Conservation (phyloP, 805 yeast genomes). For the Ogataea henricii region DNA sequence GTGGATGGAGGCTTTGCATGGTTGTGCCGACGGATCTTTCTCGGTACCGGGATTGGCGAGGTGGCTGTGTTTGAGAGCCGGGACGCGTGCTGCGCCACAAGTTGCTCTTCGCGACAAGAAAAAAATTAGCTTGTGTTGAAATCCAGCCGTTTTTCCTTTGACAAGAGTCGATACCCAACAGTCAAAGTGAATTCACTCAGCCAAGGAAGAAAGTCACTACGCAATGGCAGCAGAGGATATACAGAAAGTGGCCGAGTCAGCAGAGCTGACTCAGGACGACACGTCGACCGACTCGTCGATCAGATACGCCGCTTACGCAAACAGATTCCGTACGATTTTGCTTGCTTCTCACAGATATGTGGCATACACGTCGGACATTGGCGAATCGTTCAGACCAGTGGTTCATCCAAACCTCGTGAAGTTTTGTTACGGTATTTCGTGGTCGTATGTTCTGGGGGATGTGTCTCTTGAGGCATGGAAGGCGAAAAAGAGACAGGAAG, state of each 20-base stretch:
- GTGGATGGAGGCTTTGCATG: not conserved
- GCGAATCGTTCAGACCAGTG: conserved; percentile 83
- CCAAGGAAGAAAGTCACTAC: not conserved
- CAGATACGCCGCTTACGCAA: conserved; percentile 84
- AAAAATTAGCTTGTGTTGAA: not conserved
- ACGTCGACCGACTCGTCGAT: conserved; percentile 35
- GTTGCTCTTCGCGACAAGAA: not conserved
- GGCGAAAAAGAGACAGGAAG: conserved; percentile 64
- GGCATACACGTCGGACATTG: conserved; percentile 85
- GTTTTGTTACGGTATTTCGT: conserved; percentile 70
- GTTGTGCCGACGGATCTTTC: too few species aligned
- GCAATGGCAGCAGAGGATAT: conserved; percentile 3
- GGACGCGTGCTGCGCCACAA: not conserved
- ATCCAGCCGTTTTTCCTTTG: too few species aligned
- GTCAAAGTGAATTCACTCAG: not conserved
- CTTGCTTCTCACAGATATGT: conserved; percentile 77
- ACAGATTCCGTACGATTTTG: conserved; percentile 68
- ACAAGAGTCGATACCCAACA: too few species aligned
- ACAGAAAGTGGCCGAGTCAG: conserved; percentile 2
- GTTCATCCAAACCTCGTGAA: conserved; percentile 69
- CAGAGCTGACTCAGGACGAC: conserved; percentile 10
- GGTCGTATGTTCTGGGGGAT: conserved; percentile 77
- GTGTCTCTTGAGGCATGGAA: conserved; percentile 75
- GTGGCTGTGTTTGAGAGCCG: not conserved
- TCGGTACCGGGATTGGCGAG: not conserved